Base-by-base conservation (phyloP, 805 yeast genomes). In the Maudiozyma pseudohumilis region DNA sequence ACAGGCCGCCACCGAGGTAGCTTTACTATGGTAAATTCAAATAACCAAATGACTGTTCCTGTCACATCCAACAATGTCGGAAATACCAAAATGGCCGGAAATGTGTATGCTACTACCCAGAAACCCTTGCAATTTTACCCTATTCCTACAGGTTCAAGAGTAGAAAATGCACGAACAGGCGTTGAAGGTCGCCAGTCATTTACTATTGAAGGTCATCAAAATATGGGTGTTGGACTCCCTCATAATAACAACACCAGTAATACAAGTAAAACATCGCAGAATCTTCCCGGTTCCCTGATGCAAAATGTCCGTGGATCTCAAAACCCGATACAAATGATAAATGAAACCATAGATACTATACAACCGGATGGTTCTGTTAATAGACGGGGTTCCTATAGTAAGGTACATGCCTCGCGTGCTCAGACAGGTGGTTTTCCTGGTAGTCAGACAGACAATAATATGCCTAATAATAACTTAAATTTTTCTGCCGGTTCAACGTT, bases 61-160 rank as follows among this genome's bases (percentile, higher is more conserved):
- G n/a, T n/a, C n/a, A n/a, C n/a, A n/a, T n/a, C n/a, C n/a, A n/a
- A n/a, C n/a, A n/a, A n/a, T n/a, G n/a, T n/a, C n/a, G n/a, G n/a
- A 13, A 29, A 30, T 25, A 40, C 6, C 13, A 6, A 26, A n/a
- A 23, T 23, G 11, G 8, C 25, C 25, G 11, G 25, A 8, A 23
- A 11, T 23, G 11, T 43, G 13, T 46, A 51, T 38, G 47, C 52
- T 9, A 49, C 60, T 11, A 56, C 60, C 8, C 61, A 57, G 34
- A 56, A 56, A 33, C 62, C 62, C 3, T 39, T 57, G 29, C 62
- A 57, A 40, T 57, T 57, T 35, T 55, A 41, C 40, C 48, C 56
- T 9, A 53, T 45, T 40, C 57, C 59, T 45, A 32, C 58, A 17
- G 19, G 19, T 18, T 46, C 35, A 27, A 45, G 19, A 29, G 26